Percentiles rank a stretch among this genome's conserved stretches.
Conservation (phyloP, 169 alveolate species). For the Neospora caninum region DNA sequence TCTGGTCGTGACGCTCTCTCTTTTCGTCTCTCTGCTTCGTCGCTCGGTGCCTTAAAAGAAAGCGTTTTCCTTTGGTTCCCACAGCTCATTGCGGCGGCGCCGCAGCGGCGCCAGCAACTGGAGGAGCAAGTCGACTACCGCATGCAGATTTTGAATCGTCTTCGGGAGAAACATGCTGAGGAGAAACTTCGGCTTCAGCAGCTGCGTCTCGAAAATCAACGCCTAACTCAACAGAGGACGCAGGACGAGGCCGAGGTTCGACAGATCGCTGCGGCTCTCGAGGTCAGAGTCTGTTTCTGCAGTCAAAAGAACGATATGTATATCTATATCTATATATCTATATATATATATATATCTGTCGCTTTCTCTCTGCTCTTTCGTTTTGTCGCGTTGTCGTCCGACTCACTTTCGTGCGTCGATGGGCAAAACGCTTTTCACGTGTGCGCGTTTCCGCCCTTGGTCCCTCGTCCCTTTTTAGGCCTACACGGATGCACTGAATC, state of each 20-base stretch:
- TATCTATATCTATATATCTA: no score
- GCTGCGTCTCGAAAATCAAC: neutral
- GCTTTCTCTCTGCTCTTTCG: no score
- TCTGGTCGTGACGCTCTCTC: no score
- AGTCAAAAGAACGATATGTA: neutral
- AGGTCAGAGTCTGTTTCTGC: neutral
- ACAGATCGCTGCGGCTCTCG: constrained; percentile 15
- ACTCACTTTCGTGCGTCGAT: no score
- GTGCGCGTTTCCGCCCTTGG: no score
- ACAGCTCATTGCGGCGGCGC: constrained; percentile 28
- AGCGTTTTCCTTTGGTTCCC: neutral
- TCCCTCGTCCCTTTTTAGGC: neutral
- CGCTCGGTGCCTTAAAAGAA: neutral
- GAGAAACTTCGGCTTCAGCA: neutral
- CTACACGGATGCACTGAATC: neutral
- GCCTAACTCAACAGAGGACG: neutral
- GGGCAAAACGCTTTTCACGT: no score
- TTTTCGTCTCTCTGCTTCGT: no score
- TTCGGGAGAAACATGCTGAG: neutral
- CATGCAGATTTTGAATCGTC: neutral
- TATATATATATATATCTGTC: no score
- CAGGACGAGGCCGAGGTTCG: neutral
- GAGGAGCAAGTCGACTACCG: constrained; percentile 13
- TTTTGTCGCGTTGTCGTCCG: no score
- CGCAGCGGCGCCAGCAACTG: constrained; percentile 28